Evolutionary conservation across 2,329 filamentous ascomycete genomes (phyloP).

Genomic region (Aspergillus fischeri): DNA sequence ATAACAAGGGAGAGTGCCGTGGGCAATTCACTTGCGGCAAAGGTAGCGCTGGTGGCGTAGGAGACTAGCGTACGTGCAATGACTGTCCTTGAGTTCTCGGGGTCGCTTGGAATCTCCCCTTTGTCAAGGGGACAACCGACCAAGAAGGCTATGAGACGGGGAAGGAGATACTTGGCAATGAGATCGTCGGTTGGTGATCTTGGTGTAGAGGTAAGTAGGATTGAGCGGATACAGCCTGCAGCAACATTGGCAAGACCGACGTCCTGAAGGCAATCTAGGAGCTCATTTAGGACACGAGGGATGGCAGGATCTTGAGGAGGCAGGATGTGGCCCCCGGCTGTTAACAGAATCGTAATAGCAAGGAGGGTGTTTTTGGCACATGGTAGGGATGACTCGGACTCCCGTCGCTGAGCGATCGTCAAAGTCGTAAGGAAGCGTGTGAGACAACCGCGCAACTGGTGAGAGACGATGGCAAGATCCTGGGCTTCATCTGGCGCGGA

Average conservation of each 20-base stretch:
- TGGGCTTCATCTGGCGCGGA: slow-evolving; percentile 20
- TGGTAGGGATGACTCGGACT: slow-evolving; percentile 67
- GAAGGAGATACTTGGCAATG: slow-evolving; percentile 70
- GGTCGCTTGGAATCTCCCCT: slow-evolving; percentile 60
- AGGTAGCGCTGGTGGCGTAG: slow-evolving; percentile 54
- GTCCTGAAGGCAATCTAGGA: slow-evolving; percentile 73
- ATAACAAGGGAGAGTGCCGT: slow-evolving; percentile 70
- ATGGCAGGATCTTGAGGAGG: slow-evolving; percentile 72
- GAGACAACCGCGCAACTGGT: slow-evolving; percentile 78
- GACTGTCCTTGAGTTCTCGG: slow-evolving; percentile 67
- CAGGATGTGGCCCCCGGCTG: slow-evolving; percentile 69
- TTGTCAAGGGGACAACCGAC: slow-evolving; percentile 49
- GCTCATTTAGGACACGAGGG: slow-evolving; percentile 69
- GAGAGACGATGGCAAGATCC: slow-evolving; percentile 48
- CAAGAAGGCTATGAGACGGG: slow-evolving; percentile 71
- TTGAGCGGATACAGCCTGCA: slow-evolving; percentile 80
- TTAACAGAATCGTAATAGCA: slow-evolving; percentile 83
- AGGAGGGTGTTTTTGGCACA: slow-evolving; percentile 93
- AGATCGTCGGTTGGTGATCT: slow-evolving; percentile 64
- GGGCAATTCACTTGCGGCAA: slow-evolving; percentile 26
- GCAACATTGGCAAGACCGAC: slow-evolving; percentile 70
- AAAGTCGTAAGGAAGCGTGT: slow-evolving; percentile 74
- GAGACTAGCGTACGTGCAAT: slow-evolving; percentile 71
- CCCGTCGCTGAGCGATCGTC: slow-evolving; percentile 46
- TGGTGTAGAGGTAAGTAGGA: slow-evolving; percentile 64